Percentiles rank a stretch among this genome's conserved stretches.
phyloP scores from a whole-genome alignment of 208 protist genomes.

The Leishmania braziliensis region DNA sequence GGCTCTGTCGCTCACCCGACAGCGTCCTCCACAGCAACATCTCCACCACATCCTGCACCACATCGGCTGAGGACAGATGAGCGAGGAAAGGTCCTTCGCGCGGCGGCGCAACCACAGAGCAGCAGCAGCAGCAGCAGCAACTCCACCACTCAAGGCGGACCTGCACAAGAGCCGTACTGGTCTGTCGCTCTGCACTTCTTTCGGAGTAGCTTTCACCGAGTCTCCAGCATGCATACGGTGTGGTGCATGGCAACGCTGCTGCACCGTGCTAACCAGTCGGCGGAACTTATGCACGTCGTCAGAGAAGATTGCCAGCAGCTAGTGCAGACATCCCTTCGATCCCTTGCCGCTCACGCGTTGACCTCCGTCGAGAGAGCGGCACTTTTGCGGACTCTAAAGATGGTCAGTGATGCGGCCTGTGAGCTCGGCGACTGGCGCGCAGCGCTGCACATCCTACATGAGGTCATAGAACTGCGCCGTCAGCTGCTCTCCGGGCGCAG shows the following conservation, averaged over 20 bases:
- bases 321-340: conserved; percentile 12
- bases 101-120: conserved; percentile 26
- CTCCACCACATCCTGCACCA: not conserved
- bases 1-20: not conserved
- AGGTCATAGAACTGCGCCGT: conserved; percentile 30
- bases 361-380: conserved; percentile 17
- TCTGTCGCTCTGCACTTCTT: conserved; percentile 39
- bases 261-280: conserved; percentile 12
- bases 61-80: conserved; percentile 45
- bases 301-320: conserved; percentile 27
- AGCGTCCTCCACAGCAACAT: not conserved
- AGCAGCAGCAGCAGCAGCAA: not conserved
- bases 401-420: conserved; percentile 39
- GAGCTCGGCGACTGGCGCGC: conserved; percentile 58
- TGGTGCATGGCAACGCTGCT: conserved; percentile 47
- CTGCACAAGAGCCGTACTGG: conserved; percentile 14
- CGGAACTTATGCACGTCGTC: conserved; percentile 17
- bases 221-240: conserved; percentile 47
- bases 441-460: conserved; percentile 36
- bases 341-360: conserved; percentile 12
- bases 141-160: not conserved
- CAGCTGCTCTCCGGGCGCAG: conserved; percentile 13
- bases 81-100: conserved; percentile 40
- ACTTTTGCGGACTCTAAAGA: conserved; percentile 23
- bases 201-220: conserved; percentile 40